phyloP scores from a whole-genome alignment of 139 green algal genomes.

The Choricystis sp. region DNA sequence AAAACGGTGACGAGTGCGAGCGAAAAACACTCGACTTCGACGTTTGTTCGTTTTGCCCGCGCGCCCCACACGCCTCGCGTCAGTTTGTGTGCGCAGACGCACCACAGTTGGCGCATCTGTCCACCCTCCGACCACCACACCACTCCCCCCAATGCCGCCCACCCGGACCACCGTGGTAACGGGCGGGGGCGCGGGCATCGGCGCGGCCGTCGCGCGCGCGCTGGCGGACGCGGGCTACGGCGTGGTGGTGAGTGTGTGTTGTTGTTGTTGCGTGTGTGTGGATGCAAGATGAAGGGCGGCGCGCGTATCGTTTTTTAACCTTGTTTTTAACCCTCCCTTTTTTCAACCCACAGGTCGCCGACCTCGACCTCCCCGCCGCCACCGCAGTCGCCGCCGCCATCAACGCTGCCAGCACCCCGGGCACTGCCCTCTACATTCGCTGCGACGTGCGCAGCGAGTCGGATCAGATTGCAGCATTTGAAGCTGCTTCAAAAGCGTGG shows the following conservation, averaged over 20 bases:
- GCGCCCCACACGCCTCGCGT: too few species aligned
- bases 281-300: neutral
- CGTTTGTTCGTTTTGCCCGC: too few species aligned
- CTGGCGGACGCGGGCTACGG: constrained; percentile 12
- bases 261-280: constrained; percentile 1
- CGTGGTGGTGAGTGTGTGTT: constrained; percentile 17
- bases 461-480: constrained; percentile 26
- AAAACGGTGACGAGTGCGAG: too few species aligned
- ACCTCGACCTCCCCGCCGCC: constrained; percentile 5
- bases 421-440: neutral
- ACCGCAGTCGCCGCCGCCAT: constrained; percentile 3
- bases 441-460: constrained; percentile 22
- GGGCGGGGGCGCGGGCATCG: constrained; percentile 18
- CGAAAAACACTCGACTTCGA: too few species aligned
- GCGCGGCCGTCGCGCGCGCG: constrained; percentile 8
- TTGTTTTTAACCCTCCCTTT: neutral
- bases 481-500: too few species aligned
- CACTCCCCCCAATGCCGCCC: neutral
- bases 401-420: neutral
- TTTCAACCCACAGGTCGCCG: constrained; percentile 3
- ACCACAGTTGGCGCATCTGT: too few species aligned
- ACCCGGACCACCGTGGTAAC: constrained; percentile 15
- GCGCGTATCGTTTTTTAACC: neutral
- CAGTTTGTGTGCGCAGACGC: too few species aligned
- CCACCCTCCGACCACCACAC: neutral